Base-by-base conservation (phyloP, 768 basidiomycete species). In the Sarcomyxa edulis region DNA sequence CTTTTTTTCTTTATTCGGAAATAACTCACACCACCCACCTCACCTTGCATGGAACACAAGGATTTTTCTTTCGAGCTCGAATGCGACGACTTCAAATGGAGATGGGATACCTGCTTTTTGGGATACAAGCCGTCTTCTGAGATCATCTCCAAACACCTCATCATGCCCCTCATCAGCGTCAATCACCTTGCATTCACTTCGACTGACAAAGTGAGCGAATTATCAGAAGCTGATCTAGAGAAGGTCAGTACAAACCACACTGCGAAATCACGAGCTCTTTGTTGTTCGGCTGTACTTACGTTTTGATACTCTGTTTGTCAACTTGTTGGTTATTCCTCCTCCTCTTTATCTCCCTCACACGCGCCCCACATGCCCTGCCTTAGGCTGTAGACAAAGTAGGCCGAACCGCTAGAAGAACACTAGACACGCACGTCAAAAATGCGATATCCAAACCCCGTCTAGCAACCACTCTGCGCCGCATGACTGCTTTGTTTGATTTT, bases 91-190 rank as follows among this genome's bases (percentile, higher is more conserved):
- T 82, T 85, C 59, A 78, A 75, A 64, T 90, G 85, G 85, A 69
- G 73, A 62, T 90, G 87, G 87, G 84, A 89, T 57, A 72, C 79
- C 11, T 74, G 69, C 55, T 73, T 70, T 46, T 53, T 84, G 25
- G 83, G 84, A 6, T 65, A 77, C 54, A 80, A 68, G 55, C 49
- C 59, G 22, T 82, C 85, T 24, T 76, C 87, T 42, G 81, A 85
- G 35, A 64, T 87, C 39, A 68, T 90, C 36, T 89, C 87, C 44
- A 81, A 71, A 46, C 87, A 90, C 49, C 74, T 89, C 46, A 78
- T 89, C 45, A 64, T 81, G 44, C 87, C 87, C 6, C 68, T 89
- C 43, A 79, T 90, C 53, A 85, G 77, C 54, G 62, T 76, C 32
- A 78, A 71, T 42, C 78, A 87, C 55, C 59, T 86, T 46, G 72